Conservation (phyloP, 805 yeast genomes). For the Brettanomyces custersianus region DNA sequence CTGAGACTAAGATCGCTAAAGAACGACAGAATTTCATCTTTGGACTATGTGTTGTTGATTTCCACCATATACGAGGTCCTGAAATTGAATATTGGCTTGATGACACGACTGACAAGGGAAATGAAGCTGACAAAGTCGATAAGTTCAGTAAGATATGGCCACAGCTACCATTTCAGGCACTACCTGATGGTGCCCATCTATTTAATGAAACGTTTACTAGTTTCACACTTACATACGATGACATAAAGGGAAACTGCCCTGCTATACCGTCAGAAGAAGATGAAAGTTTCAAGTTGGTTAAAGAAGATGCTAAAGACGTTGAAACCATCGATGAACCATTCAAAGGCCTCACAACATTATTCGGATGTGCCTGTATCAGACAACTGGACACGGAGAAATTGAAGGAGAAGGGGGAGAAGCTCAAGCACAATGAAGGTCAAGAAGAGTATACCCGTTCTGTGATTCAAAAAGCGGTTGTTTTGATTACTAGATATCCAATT, state of each 20-base stretch:
- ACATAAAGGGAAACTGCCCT: conserved; percentile 35
- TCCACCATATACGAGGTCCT: conserved; percentile 89
- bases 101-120: conserved; percentile 21
- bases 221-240: conserved; percentile 74
- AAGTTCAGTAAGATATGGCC: conserved; percentile 55
- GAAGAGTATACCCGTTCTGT: conserved; percentile 46
- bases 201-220: conserved; percentile 90
- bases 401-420: conserved; percentile 4
- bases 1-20: neutral
- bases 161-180: conserved; percentile 83
- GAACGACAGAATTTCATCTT: conserved; percentile 36
- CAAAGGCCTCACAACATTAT: conserved; percentile 51
- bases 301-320: conserved; percentile 8
- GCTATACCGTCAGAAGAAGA: conserved; percentile 29
- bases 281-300: conserved; percentile 1
- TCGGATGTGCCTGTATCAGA: conserved; percentile 90
- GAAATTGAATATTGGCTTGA: conserved; percentile 87
- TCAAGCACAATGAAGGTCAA: conserved; percentile 20
- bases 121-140: conserved; percentile 23
- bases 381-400: conserved; percentile 64
- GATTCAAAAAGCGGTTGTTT: conserved; percentile 85
- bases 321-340: conserved; percentile 13
- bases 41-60: conserved; percentile 85
- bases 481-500: conserved; percentile 73
- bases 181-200: conserved; percentile 93